Evolutionary conservation across 306 rosid genomes (phyloP).

Genomic region (Cucumis cinereus): DNA sequence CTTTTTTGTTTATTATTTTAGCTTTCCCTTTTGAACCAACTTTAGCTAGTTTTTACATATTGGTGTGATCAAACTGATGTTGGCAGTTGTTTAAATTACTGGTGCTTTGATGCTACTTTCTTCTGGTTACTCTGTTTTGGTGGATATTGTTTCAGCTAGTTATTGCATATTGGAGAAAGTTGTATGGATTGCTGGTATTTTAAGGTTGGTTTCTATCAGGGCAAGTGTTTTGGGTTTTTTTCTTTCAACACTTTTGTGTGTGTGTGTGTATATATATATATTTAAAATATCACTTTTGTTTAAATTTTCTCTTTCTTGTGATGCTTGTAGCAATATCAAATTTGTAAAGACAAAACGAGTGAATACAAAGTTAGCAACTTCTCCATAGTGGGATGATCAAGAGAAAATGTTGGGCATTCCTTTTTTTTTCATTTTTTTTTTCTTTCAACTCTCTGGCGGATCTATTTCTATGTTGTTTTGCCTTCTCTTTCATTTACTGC

Average conservation of each 20-base stretch:
- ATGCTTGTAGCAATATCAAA: not conserved
- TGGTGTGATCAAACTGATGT: not conserved
- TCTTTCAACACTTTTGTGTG: not conserved
- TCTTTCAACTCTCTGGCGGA: not conserved
- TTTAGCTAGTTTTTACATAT: not conserved
- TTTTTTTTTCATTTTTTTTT: not conserved
- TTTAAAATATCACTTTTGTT: not conserved
- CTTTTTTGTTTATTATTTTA: not conserved
- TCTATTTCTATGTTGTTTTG: not conserved
- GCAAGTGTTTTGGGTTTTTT: not conserved
- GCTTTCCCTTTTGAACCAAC: not conserved
- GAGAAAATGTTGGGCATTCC: not conserved
- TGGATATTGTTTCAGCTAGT: too few relatives aligned
- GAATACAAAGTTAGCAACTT: not conserved
- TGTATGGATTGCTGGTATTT: not conserved
- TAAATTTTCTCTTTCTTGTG: not conserved
- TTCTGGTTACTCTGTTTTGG: not conserved
- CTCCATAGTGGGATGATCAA: not conserved
- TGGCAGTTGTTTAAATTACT: not conserved
- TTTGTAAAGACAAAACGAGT: not conserved
- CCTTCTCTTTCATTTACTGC: not conserved
- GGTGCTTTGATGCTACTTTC: not conserved
- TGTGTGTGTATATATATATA: too few relatives aligned
- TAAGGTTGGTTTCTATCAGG: not conserved
- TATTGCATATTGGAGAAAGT: not conserved